Percentiles rank a stretch among this genome's conserved stretches.
Evolutionary conservation across 2,329 filamentous ascomycete genomes (phyloP).

Genomic region (Aureobasidium subglaciale): DNA sequence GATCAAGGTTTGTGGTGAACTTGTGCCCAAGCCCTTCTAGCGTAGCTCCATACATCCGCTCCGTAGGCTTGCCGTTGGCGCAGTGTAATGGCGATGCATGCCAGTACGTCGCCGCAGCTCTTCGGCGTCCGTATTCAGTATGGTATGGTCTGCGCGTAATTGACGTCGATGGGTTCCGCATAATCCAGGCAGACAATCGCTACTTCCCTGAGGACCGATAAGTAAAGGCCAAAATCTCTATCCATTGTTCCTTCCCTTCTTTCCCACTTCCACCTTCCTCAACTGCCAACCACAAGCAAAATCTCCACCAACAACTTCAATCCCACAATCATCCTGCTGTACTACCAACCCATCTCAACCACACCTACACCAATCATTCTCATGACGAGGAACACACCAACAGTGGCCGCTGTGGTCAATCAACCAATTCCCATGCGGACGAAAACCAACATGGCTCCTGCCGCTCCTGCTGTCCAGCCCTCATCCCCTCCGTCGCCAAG

Average conservation of each 20-base stretch:
- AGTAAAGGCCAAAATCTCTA: neutral
- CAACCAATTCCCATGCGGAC: neutral
- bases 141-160: slow-evolving; percentile 1
- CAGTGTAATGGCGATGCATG: slow-evolving; percentile 5
- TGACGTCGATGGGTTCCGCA: slow-evolving; percentile 2
- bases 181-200: slow-evolving; percentile 9
- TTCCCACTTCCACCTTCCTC: neutral
- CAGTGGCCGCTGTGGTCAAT: neutral
- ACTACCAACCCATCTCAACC: neutral
- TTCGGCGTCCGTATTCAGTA: slow-evolving; percentile 7
- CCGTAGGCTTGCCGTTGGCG: neutral
- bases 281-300: neutral
- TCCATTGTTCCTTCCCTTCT: neutral
- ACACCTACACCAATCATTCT: neutral
- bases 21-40: slow-evolving; percentile 1
- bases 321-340: neutral
- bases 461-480: slow-evolving; percentile 9
- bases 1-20: slow-evolving; percentile 4
- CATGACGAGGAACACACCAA: neutral
- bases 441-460: neutral
- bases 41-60: neutral
- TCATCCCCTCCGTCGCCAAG: slow-evolving; percentile 24
- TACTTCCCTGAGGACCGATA: neutral
- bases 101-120: slow-evolving; percentile 3
- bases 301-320: too few relatives aligned